Conservation (phyloP, 2,329 filamentous ascomycete genomes). For the Huntiella moniliformis region DNA sequence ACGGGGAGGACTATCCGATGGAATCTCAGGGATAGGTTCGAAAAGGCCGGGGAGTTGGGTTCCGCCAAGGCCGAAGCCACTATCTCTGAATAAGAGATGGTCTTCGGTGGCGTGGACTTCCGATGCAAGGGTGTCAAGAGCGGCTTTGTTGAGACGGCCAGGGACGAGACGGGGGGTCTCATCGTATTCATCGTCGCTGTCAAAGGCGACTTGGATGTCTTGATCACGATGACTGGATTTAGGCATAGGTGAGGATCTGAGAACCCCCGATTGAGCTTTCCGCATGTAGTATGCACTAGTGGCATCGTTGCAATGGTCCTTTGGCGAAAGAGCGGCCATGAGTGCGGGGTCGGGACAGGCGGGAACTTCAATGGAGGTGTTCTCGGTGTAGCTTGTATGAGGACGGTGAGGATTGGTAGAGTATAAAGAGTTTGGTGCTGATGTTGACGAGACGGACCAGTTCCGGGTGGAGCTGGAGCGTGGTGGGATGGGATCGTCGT, state of each 20-base stretch:
- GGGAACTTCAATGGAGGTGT: constrained; percentile 25
- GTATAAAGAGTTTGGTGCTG: constrained; percentile 22
- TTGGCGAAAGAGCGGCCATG: constrained; percentile 13
- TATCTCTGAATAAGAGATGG: constrained; percentile 20
- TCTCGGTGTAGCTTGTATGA: constrained; percentile 25
- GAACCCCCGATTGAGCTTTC: constrained; percentile 6
- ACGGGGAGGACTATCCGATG: constrained; percentile 8
- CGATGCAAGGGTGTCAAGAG: constrained; percentile 5
- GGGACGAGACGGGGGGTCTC: background rate
- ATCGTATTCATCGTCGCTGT: background rate
- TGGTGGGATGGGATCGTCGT: constrained; percentile 18
- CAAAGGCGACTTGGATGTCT: background rate
- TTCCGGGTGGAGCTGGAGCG: constrained; percentile 21
- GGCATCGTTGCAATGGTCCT: constrained; percentile 12
- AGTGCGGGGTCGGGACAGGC: constrained; percentile 7
- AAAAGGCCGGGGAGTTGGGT: constrained; percentile 19
- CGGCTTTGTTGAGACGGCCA: constrained; percentile 2
- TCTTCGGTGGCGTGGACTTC: constrained; percentile 17
- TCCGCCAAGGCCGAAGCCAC: constrained; percentile 19
- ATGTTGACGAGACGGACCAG: constrained; percentile 26
- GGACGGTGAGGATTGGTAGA: constrained; percentile 23
- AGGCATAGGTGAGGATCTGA: constrained; percentile 4
- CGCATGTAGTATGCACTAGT: constrained; percentile 11
- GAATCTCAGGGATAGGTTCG: constrained; percentile 12
- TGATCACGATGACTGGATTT: background rate